phyloP scores from a whole-genome alignment of 2,329 filamentous ascomycete genomes.

The Fusarium zealandicum region DNA sequence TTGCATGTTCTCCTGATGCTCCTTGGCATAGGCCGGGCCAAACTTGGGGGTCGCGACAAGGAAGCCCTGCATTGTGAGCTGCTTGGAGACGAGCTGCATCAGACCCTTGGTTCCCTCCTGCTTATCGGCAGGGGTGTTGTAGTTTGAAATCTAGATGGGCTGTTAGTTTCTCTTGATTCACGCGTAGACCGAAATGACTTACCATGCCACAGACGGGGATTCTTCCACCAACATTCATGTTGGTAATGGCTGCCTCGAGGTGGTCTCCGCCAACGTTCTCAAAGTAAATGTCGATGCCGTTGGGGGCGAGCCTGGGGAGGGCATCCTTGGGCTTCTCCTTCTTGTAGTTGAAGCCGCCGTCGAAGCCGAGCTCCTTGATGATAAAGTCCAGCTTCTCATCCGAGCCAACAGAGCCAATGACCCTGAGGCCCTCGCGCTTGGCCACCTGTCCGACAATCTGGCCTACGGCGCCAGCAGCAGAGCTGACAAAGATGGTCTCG shows the following conservation, averaged over 20 bases:
- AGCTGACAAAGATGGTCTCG: slow-evolving; percentile 82
- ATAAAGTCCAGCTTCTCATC: slow-evolving; percentile 80
- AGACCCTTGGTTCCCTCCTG: slow-evolving; percentile 73
- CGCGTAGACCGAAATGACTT: slow-evolving; percentile 25
- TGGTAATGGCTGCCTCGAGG: slow-evolving; percentile 54
- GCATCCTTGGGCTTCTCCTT: slow-evolving; percentile 75
- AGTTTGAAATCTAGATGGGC: slow-evolving; percentile 57
- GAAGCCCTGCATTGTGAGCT: slow-evolving; percentile 77
- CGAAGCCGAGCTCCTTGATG: slow-evolving; percentile 58
- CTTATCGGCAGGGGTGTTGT: slow-evolving; percentile 67
- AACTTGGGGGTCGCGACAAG: slow-evolving; percentile 72
- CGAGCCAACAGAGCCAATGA: slow-evolving; percentile 81
- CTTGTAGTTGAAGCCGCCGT: slow-evolving; percentile 85
- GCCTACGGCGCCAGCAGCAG: slow-evolving; percentile 82
- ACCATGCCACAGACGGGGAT: slow-evolving; percentile 71
- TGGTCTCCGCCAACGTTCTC: slow-evolving; percentile 63
- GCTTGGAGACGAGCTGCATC: slow-evolving; percentile 69
- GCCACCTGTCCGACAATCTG: slow-evolving; percentile 84
- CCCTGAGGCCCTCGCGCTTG: slow-evolving; percentile 79
- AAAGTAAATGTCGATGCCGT: slow-evolving; percentile 76
- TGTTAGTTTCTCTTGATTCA: no score
- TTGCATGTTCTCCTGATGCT: slow-evolving; percentile 78
- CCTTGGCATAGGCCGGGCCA: slow-evolving; percentile 69
- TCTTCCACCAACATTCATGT: slow-evolving; percentile 68
- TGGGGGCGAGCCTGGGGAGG: slow-evolving; percentile 72